Base-by-base conservation (phyloP, 495 filamentous ascomycete genomes). In the Lineolata rhizophorae region DNA sequence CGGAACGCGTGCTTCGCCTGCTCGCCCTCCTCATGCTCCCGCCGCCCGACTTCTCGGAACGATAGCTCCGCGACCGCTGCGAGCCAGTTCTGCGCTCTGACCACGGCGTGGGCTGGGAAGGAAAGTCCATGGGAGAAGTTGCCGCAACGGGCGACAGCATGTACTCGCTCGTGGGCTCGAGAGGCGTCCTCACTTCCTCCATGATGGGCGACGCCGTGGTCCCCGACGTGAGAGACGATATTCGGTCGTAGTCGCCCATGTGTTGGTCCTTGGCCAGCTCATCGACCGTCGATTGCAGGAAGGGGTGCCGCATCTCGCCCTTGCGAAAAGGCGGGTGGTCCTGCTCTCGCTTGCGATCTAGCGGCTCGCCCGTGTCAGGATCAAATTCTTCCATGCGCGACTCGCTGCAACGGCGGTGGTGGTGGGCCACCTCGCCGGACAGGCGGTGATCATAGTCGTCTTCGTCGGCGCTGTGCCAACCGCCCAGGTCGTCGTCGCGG, bases 181-280 rank as follows among this genome's bases (percentile, higher is more conserved):
- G 53, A 15, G 67, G 65, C 2, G 66, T 70, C 13, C 50, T 56
- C 13, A 56, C 35, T 44, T 70, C 67, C 9, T 67, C 63, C 2
- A 46, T 47, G 13, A 51, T 32, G 3, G 66, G 57, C 14, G 67
- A 72, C 24, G 52, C 57, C 16, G 67, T 71, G 10, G 65, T 61
- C 18, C 58, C 55, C 1, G 68, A 70, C 3, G 70, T 74, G 38
- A 76, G 52, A 6, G 70, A 75, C 11, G 63, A 61, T 17, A 49
- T 35, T 14, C 43, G 37, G 26, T 49, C 42, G 12, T 34, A 28
- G 29, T 27, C 40, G 36, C 2, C 40, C 38, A 34, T 40, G 39
- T 8, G 12, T 1, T 10, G 12, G 18, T 10, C 16, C 8, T 12
- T 15, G n/a, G 36, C 35, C n/a, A 36, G 36, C 8, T 35, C 46